Evolutionary conservation across 2,329 filamentous ascomycete genomes (phyloP), one percentile per base, ranked within the genome.

Genomic region (Alternaria postmessia): DNA sequence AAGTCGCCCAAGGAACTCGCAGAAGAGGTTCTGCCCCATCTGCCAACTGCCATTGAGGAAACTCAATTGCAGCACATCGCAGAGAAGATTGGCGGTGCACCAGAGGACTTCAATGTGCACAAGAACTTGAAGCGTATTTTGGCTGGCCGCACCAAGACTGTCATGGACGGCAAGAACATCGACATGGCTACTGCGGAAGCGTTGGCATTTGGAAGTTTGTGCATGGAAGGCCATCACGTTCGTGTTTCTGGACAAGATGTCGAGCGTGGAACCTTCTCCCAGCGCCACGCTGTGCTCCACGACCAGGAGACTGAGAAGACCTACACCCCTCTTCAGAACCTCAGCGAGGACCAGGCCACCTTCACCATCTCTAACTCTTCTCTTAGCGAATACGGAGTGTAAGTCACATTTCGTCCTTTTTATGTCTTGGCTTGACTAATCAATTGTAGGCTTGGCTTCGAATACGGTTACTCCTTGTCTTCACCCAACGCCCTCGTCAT

Each of bases 281-380:
- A 99, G 84, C 91, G 95, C 74, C 95, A 99, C 81, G 89, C 94
- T 63, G 94, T 99, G 63, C 90, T 99, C 79, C 95, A 99, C 81
- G 95, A 99, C 83, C 95, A 99, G 83, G 93, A 96, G 81, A 96
- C 84, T 54, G 95, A 99, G 83, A 86, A 87, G 69, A 97, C 94
- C 6, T 96, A 96, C 83, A 98, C 93, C 12, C 94, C 95, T 59
- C 85, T 99, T 58, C 91, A 97, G 83, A 83, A 97, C 80, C 82
- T 99, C 69, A 90, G 89, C 83, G 89, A 94, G 73, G 91, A 97
- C 74, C 95, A 99, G 83, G 94, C 91, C 77, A 93, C 92, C 74
- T 98, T 99, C 75, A 92, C 96, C 80, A 96, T 99, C 77, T 92
- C 92, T 63, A 99, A 99, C 86, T 99, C 95, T 28, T 98, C 94